phyloP scores from a whole-genome alignment of 176 grass and related monocot species.

The Phyllostachys edulis region DNA sequence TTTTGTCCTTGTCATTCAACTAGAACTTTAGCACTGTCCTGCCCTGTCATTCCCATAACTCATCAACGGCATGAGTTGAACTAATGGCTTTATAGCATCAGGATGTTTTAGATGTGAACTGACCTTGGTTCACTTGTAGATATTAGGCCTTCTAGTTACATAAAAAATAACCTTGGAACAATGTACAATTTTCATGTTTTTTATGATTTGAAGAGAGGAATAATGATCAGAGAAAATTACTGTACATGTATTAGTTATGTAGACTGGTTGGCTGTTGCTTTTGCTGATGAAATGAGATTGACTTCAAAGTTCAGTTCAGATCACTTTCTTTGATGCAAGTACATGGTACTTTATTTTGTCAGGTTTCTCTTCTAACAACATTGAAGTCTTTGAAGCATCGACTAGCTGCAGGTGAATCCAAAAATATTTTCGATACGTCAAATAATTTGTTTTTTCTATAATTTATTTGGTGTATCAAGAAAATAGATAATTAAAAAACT shows the following conservation, averaged over 20 bases:
- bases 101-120: background rate
- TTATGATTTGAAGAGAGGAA: background rate
- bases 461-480: slow-evolving; percentile 19
- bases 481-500: too few relatives aligned
- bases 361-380: slow-evolving; percentile 76
- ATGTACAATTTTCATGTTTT: too few relatives aligned
- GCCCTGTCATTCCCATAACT: background rate
- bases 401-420: slow-evolving; percentile 74
- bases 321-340: background rate
- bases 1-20: background rate
- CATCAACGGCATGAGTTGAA: background rate
- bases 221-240: background rate
- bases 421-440: background rate
- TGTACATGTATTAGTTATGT: background rate
- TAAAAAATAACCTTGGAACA: background rate
- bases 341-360: slow-evolving; percentile 18
- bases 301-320: background rate
- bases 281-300: background rate
- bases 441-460: slow-evolving; percentile 26
- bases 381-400: slow-evolving; percentile 90
- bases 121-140: too few relatives aligned
- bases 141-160: background rate
- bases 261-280: slow-evolving; percentile 6
- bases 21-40: background rate
- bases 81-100: background rate